These are phyloP conservation scores for Carex arenaria DNA, from an alignment of 202 grass and related monocot species.

Conservation along the genomic window DNA sequence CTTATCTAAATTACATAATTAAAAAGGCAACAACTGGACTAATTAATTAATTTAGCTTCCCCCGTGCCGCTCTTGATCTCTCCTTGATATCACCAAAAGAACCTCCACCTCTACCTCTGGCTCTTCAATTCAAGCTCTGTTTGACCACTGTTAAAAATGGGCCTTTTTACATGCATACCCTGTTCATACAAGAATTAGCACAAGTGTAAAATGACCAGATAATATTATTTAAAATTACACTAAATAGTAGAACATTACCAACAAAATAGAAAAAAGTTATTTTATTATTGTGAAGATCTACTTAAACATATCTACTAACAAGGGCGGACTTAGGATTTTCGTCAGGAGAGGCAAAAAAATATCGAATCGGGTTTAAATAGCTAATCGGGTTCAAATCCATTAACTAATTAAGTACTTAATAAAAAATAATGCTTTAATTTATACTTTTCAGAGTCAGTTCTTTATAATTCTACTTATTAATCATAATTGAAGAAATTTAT, in stretches of 20 bases:
- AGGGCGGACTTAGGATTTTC: too few relatives aligned
- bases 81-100: slow-evolving; percentile 17
- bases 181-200: too few relatives aligned
- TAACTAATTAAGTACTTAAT: too few relatives aligned
- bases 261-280: neutral
- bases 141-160: neutral
- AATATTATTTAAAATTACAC: neutral
- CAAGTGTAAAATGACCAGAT: too few relatives aligned
- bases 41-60: neutral
- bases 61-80: slow-evolving; percentile 1
- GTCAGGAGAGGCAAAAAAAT: too few relatives aligned
- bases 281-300: neutral
- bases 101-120: neutral
- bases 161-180: neutral
- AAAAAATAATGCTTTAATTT: too few relatives aligned
- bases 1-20: neutral
- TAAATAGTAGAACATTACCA: neutral
- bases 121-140: neutral
- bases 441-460: too few relatives aligned
- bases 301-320: neutral
- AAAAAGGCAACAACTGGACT: neutral
- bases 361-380: too few relatives aligned
- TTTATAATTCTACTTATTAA: too few relatives aligned
- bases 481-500: too few relatives aligned
- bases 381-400: too few relatives aligned